phyloP scores from a whole-genome alignment of 2,329 filamentous ascomycete species.

The Dactylellina sp. region DNA sequence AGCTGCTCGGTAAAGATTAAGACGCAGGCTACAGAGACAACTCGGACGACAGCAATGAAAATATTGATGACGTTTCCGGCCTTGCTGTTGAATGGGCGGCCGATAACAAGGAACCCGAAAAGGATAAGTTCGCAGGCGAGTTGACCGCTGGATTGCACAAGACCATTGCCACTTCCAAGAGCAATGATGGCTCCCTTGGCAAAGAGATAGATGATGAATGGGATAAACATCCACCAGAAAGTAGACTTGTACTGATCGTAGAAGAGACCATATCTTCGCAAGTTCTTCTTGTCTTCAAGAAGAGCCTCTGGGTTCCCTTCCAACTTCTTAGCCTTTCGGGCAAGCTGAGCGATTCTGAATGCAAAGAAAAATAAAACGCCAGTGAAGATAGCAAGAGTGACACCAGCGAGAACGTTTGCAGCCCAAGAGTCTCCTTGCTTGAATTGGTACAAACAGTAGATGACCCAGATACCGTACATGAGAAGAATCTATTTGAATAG shows the following conservation, averaged over 20 bases:
- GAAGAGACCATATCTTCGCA: slow-evolving; percentile 96
- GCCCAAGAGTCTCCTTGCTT: slow-evolving; percentile 94
- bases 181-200: slow-evolving; percentile 88
- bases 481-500: slow-evolving; percentile 73
- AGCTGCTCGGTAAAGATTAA: slow-evolving; percentile 94
- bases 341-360: slow-evolving; percentile 83
- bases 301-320: slow-evolving; percentile 78
- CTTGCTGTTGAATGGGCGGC: slow-evolving; percentile 84
- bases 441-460: slow-evolving; percentile 97
- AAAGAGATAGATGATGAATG: slow-evolving; percentile 88
- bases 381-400: slow-evolving; percentile 85
- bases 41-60: slow-evolving; percentile 86
- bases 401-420: slow-evolving; percentile 82
- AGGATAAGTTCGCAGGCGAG: slow-evolving; percentile 84
- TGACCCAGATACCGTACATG: slow-evolving; percentile 92
- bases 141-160: slow-evolving; percentile 82
- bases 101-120: slow-evolving; percentile 83
- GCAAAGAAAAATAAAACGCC: slow-evolving; percentile 83
- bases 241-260: slow-evolving; percentile 95
- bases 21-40: slow-evolving; percentile 88
- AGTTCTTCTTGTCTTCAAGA: slow-evolving; percentile 88
- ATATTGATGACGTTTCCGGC: slow-evolving; percentile 95
- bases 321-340: slow-evolving; percentile 76
- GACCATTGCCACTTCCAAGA: slow-evolving; percentile 83
- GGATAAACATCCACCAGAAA: slow-evolving; percentile 98